Conservation (phyloP, 352 stramenopile species). For the Labyrinthula sp. region DNA sequence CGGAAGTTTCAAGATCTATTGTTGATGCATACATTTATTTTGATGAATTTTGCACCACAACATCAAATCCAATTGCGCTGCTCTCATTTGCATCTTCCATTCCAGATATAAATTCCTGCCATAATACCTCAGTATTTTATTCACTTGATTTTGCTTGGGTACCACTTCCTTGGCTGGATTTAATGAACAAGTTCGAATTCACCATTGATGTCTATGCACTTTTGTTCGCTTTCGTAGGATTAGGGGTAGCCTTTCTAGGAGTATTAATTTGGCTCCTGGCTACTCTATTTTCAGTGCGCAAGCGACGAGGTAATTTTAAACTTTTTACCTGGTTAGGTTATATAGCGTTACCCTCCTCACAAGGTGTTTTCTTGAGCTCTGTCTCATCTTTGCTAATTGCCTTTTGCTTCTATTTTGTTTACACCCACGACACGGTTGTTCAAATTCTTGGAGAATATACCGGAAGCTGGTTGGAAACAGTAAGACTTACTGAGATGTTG, state of each 20-base stretch:
- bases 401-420: too few species aligned
- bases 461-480: constrained; percentile 61
- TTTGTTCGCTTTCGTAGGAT: constrained; percentile 69
- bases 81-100: constrained; percentile 46
- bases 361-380: constrained; percentile 49
- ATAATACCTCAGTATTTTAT: constrained; percentile 40
- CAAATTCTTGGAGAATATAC: constrained; percentile 54
- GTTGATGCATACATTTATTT: constrained; percentile 45
- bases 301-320: constrained; percentile 72
- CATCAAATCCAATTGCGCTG: constrained; percentile 41
- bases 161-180: constrained; percentile 66
- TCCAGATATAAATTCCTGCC: constrained; percentile 19
- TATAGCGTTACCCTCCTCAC: constrained; percentile 51
- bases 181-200: constrained; percentile 89
- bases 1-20: constrained; percentile 33
- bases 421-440: constrained; percentile 23
- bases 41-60: constrained; percentile 48
- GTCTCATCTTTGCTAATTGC: constrained; percentile 43
- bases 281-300: constrained; percentile 75
- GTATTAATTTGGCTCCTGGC: constrained; percentile 75
- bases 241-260: constrained; percentile 57
- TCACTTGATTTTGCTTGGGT: constrained; percentile 60
- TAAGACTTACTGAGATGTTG: constrained; percentile 48
- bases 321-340: constrained; percentile 65
- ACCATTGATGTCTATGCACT: constrained; percentile 69